These are phyloP conservation scores for Straminergon stramineum DNA, from an alignment of 225 moss, liverwort and hornwort genomes.

Conservation along the genomic window DNA sequence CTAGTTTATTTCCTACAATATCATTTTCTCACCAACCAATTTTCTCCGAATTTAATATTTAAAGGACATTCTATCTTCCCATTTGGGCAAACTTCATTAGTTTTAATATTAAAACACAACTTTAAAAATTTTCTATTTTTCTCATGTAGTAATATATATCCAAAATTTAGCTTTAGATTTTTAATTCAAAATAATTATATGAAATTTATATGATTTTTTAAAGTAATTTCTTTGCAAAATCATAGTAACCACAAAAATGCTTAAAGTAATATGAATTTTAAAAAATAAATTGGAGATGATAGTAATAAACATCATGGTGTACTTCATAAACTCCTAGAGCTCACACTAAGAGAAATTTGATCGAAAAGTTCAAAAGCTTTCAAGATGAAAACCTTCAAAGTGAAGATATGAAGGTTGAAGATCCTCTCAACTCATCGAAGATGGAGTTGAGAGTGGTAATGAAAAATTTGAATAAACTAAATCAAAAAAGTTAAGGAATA, in stretches of 20 bases:
- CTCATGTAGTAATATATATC: background rate
- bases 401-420: fast-evolving
- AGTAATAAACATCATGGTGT: background rate
- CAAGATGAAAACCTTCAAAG: background rate
- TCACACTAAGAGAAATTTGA: background rate
- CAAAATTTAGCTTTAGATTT: background rate
- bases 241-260: background rate
- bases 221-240: background rate
- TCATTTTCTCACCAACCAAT: background rate
- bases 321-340: fast-evolving
- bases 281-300: background rate
- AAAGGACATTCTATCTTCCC: background rate
- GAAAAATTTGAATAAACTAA: background rate
- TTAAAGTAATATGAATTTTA: background rate
- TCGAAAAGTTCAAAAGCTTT: too few species aligned
- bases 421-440: background rate
- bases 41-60: background rate
- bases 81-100: background rate
- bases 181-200: background rate
- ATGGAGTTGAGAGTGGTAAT: background rate
- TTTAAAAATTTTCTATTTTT: background rate
- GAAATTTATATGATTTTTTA: background rate
- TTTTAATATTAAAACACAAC: background rate
- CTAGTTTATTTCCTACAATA: background rate
- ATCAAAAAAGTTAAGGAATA: background rate